Base-by-base conservation (phyloP, 176 grass and related monocot species). In the Hyparrhenia diplandra region DNA sequence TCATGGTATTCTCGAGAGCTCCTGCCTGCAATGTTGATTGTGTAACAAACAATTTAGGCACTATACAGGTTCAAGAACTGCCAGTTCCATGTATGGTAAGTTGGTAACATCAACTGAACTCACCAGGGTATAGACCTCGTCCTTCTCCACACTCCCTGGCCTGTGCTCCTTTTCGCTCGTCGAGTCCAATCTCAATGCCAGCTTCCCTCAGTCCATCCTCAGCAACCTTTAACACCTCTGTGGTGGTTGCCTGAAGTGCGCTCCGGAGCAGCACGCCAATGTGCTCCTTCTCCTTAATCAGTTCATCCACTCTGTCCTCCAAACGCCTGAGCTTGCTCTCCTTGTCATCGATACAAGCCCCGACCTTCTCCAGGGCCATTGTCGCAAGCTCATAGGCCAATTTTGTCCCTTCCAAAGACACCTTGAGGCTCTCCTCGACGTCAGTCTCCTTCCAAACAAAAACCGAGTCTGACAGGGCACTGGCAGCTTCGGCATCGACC, bases 81-180 rank as follows among this genome's bases (percentile, higher is more conserved):
- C 16, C 31, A 76, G 20, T 40, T 64, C 3, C 35, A 70, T 18
- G 34, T 36, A 40, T n/a, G n/a, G n/a, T n/a, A n/a, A n/a, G n/a
- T n/a, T 27, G 45, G 32, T 43, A 76, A 17, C 6, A 76, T 69
- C 35, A 65, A 71, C 11, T 3, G 39, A 27, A 23, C 79, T 62
- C 87, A 96, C 97, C 89, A 99, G 57, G 6, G 85, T 84, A 87
- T 96, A 96, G 35, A 99, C 91, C 79, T 99, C 97, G 49, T 96
- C 90, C 32, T 96, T 87, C 52, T 85, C 73, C 7, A 54, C 20
- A 17, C 88, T 85, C 9, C 88, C 82, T 43, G 78, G 89, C 30
- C 54, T 76, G 28, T 84, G 76, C 40, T 85, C 79, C 75, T 80
- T n/a, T 84, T 60, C 76, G 57, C 35, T 68, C 71, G 13, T 91